Evolutionary conservation across 495 filamentous ascomycete genomes (phyloP), one percentile per base, ranked within the genome.

Genomic region (Echria macrotheca): DNA sequence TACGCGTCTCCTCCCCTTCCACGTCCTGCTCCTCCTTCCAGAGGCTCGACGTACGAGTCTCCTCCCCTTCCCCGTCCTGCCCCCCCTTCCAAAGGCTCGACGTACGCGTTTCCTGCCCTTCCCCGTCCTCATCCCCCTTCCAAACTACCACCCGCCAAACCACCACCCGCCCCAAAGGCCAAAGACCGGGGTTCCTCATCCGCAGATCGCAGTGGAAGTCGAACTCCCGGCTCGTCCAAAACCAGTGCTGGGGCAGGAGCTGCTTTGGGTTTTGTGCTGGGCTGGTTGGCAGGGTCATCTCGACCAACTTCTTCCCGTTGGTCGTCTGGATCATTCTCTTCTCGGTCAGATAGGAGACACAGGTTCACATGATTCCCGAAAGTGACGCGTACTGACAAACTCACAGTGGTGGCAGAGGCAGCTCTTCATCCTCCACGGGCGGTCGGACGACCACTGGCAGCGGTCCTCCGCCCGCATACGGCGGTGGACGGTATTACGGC

Each of bases 401-500:
- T n/a, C n/a, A n/a, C n/a, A 26, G 29, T 19, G 37, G 53, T 17
- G 54, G 47, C 25, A 58, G 61, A 42, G 58, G 61, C 32, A 65
- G 63, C 3, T 56, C 65, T 7, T 59, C 54, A 7, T 79, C 70
- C 53, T 83, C 77, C 47, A 36, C 64, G 25, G 89, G 88, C 47
- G 88, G 88, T 28, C 53, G 69, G 14, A 83, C 84, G n/a, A 75
- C 58, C 10, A 69, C 68, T 26, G 87, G 88, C 32, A 85, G 79
- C n/a, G 85, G 86, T 2, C 64, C 75, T 10, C 54, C 63, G 8
- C 80, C 82, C 0, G 55, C 59, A 2, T 87, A 81, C 58, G 84
- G 85, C 25, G 80, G 84, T 6, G 83, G 85, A 7, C 57, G 60
- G 25, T 94, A 81, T 65, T 96, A 95, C 53, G 80, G 82, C 32